A percentile compares a stretch with the other conserved stretches of the same genome.
phyloP scores from a whole-genome alignment of 306 rosid species.

The Cicer chorassanicum region DNA sequence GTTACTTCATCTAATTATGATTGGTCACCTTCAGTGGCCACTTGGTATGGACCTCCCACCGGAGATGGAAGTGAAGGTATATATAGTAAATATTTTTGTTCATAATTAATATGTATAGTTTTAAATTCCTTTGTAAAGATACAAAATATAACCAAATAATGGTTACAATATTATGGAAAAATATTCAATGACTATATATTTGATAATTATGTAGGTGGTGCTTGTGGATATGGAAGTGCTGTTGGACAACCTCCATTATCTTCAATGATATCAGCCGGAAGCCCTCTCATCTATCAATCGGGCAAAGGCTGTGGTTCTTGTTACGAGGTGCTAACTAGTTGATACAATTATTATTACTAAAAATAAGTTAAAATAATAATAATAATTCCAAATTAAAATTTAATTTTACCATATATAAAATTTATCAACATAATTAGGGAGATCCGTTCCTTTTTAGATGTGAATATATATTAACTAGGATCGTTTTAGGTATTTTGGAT shows the following conservation, averaged over 20 bases:
- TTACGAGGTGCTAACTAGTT: constrained; percentile 57
- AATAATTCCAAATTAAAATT: too few species aligned
- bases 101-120: not conserved
- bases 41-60: constrained; percentile 69
- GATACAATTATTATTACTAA: not conserved
- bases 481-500: too few species aligned
- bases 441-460: too few species aligned
- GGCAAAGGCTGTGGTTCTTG: constrained; percentile 87
- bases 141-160: too few species aligned
- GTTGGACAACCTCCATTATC: constrained; percentile 70
- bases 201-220: constrained; percentile 57
- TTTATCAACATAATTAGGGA: too few species aligned
- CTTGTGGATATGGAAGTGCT: constrained; percentile 69
- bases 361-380: too few species aligned
- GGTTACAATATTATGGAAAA: too few species aligned
- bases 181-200: too few species aligned
- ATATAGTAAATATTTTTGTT: not conserved
- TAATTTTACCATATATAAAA: too few species aligned
- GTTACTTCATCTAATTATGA: constrained; percentile 46
- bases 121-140: too few species aligned
- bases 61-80: constrained; percentile 76
- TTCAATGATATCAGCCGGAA: constrained; percentile 62
- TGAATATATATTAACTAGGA: too few species aligned
- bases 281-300: constrained; percentile 57
- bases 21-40: constrained; percentile 62